Evolutionary conservation across 306 rosid genomes (phyloP), one percentile per base, ranked within the genome.

Genomic region (Malus sieversii): DNA sequence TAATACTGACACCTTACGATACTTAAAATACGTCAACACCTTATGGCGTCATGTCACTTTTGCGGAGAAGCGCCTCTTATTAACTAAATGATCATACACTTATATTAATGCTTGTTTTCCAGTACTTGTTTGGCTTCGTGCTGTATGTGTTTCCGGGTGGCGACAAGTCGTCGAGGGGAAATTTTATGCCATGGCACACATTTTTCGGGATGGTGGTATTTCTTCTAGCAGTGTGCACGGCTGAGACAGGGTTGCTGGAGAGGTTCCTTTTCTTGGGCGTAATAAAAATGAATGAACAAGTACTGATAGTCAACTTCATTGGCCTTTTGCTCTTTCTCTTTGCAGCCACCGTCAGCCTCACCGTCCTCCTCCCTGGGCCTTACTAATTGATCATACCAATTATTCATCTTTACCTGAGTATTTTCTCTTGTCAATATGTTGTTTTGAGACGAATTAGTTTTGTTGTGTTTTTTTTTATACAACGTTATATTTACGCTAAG

Each of bases 131-230:
- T 38, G 94, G 70, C 8, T 86, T 93, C 81, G 77, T 87, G 4
- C 58, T 77, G 0, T 89, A 71, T 29, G 76, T 83, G 71, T 89
- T 87, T 72, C 96, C 91, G 1, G 82, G 86, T 4, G 91, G 88
- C 30, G 87, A 89, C 57, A 33, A 15, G 66, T 75, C 77, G n/a
- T 58, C 81, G 19, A 83, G 88, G 82, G 89, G 82, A 16, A 71
- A 81, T 12, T 29, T 82, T 8, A 29, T 82, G 40, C 96, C 95
- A 76, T 90, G 96, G 96, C 96, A 90, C 78, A 74, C 81, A n/a
- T 86, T 85, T 65, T 6, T 83, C 15, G 95, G 96, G 25, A 78
- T 86, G 77, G 80, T 69, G 2, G 85, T 87, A 6, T 89, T 93
- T 57, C 52, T 86, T 2, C 71, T 89, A 25, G 89, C 87, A 74